These are phyloP conservation scores for Barnettozyma sucrosica DNA, from an alignment of 805 yeast species.

Conservation along the genomic window DNA sequence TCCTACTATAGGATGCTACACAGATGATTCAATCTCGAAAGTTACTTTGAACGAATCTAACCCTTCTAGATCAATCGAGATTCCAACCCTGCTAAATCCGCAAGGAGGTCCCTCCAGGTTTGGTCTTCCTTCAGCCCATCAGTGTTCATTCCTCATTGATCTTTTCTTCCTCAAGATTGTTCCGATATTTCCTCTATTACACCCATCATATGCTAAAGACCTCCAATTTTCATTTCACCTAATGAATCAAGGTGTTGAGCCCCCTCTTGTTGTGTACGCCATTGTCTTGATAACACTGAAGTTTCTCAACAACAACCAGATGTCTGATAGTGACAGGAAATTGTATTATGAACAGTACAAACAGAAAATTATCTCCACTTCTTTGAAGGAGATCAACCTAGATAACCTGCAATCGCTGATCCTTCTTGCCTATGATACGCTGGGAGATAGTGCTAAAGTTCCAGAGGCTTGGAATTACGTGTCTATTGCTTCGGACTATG, in stretches of 20 bases:
- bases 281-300: slow-evolving; percentile 19
- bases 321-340: slow-evolving; percentile 11
- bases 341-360: slow-evolving; percentile 14
- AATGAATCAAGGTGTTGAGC: slow-evolving; percentile 12
- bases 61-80: slow-evolving; percentile 10
- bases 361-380: slow-evolving; percentile 7
- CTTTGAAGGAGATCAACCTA: not conserved
- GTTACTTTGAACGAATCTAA: slow-evolving; percentile 23
- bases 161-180: slow-evolving; percentile 16
- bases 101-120: not conserved
- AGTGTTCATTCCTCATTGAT: slow-evolving; percentile 15
- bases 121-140: slow-evolving; percentile 15
- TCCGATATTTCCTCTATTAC: slow-evolving; percentile 21
- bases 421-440: slow-evolving; percentile 13
- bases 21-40: not conserved
- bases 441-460: slow-evolving; percentile 21
- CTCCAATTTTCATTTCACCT: slow-evolving; percentile 7
- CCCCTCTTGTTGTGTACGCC: slow-evolving; percentile 17
- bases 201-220: slow-evolving; percentile 15
- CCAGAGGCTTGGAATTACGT: slow-evolving; percentile 26
- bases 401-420: not conserved
- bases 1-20: not conserved
- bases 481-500: slow-evolving; percentile 24
- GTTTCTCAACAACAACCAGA: slow-evolving; percentile 17
- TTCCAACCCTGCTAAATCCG: slow-evolving; percentile 18